These are phyloP conservation scores for Arthrocladium fulminans DNA, from an alignment of 2,329 filamentous ascomycete genomes.

Conservation along the genomic window DNA sequence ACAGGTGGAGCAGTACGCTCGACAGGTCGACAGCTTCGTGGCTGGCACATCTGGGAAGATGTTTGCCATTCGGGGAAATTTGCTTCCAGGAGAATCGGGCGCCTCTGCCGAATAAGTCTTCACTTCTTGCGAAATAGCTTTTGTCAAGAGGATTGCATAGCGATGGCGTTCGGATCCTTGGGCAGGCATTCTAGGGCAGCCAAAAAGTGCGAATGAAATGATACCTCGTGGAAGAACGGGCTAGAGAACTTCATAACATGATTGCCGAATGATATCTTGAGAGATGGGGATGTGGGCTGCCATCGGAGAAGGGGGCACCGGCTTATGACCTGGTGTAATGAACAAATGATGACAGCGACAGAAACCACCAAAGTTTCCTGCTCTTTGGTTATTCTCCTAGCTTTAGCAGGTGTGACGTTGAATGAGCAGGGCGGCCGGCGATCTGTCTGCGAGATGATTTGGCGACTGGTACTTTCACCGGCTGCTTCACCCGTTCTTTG, in stretches of 20 bases:
- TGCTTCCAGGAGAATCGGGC: conserved; percentile 46
- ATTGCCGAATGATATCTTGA: no score
- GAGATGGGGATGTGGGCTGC: no score
- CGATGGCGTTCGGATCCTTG: conserved; percentile 6
- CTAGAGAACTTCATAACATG: no score
- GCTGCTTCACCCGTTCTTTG: neutral
- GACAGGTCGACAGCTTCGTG: conserved; percentile 93
- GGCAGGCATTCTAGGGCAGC: neutral
- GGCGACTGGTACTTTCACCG: neutral
- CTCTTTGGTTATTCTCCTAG: conserved; percentile 1
- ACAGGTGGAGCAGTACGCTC: conserved; percentile 95
- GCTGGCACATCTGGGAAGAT: conserved; percentile 90
- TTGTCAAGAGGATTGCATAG: conserved; percentile 11
- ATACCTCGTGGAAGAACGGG: no score
- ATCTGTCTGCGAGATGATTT: neutral
- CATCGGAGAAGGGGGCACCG: no score
- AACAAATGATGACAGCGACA: no score
- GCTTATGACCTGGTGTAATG: no score
- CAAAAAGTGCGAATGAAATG: neutral
- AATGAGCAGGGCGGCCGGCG: conserved; percentile 2
- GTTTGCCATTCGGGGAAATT: conserved; percentile 79
- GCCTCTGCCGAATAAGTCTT: neutral
- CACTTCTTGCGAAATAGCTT: no score
- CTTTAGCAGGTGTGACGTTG: conserved; percentile 1
- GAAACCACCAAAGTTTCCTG: neutral